A percentile compares a stretch with the other conserved stretches of the same genome.
Evolutionary conservation across 495 filamentous ascomycete species (phyloP).

Genomic region (Aspergillus funiculosus): DNA sequence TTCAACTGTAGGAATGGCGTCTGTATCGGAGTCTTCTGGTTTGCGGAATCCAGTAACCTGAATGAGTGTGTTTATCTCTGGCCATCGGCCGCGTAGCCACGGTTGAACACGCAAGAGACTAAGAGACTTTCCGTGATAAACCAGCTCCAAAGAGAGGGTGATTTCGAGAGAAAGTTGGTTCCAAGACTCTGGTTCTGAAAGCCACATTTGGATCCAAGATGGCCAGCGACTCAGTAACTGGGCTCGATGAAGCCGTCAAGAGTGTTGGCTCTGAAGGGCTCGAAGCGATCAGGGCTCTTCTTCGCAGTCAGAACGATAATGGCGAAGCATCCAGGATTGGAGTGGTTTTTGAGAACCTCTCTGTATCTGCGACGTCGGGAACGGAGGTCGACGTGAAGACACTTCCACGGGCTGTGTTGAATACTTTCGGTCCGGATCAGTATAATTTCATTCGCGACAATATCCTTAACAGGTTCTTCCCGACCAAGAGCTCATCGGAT

Average conservation of each 20-base stretch:
- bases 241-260: neutral
- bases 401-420: neutral
- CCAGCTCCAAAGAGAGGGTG: too few species aligned
- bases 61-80: conserved; percentile 1
- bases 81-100: neutral
- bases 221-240: neutral
- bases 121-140: too few species aligned
- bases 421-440: conserved; percentile 3
- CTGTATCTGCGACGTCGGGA: neutral
- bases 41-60: neutral
- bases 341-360: conserved; percentile 3
- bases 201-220: too few species aligned
- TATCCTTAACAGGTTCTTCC: neutral
- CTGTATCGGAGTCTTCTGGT: too few species aligned
- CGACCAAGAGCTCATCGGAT: neutral
- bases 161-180: neutral
- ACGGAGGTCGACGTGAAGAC: neutral
- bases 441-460: conserved; percentile 2
- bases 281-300: conserved; percentile 2
- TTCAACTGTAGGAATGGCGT: too few species aligned
- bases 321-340: conserved; percentile 1
- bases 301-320: neutral
- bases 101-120: too few species aligned
- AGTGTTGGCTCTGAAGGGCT: neutral
- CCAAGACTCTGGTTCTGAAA: neutral